Evolutionary conservation across 306 rosid species (phyloP).

Genomic region (Casuarina cunninghamiana): DNA sequence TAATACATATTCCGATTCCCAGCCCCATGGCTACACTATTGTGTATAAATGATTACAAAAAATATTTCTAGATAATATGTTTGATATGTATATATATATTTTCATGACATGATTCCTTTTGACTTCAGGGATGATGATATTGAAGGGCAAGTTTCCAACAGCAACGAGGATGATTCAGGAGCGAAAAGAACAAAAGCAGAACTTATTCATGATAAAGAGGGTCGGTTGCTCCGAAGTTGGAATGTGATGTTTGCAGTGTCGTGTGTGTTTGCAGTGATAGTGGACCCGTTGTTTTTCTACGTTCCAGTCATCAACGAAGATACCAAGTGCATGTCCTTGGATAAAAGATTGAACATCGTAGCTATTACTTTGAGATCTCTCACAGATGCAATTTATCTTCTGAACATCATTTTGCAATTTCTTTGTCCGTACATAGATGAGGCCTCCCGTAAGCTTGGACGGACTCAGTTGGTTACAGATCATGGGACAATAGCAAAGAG

Average conservation of each 20-base stretch:
- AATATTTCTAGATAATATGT: no score
- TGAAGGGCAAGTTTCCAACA: constrained; percentile 15
- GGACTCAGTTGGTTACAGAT: constrained; percentile 78
- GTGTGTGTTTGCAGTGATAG: constrained; percentile 75
- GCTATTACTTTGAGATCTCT: constrained; percentile 76
- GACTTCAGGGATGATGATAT: constrained; percentile 69
- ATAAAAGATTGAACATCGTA: constrained; percentile 61
- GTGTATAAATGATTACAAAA: no score
- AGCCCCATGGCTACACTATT: no score
- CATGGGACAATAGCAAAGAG: constrained; percentile 58
- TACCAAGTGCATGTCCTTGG: constrained; percentile 65
- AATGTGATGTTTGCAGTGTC: constrained; percentile 81
- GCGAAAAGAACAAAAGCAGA: constrained; percentile 17
- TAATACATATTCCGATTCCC: no score
- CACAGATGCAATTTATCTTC: constrained; percentile 71
- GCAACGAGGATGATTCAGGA: constrained; percentile 7
- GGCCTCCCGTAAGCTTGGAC: constrained; percentile 85
- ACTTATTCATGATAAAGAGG: constrained; percentile 84
- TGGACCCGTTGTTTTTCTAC: constrained; percentile 92
- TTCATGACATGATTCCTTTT: not conserved
- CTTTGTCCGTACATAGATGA: constrained; percentile 83
- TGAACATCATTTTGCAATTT: constrained; percentile 82
- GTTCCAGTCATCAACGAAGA: constrained; percentile 69
- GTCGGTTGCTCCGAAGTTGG: constrained; percentile 86
- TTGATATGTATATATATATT: not conserved